Base-by-base conservation (phyloP, 1,284 basidiomycete species). In the Microbotryum violaceum region DNA sequence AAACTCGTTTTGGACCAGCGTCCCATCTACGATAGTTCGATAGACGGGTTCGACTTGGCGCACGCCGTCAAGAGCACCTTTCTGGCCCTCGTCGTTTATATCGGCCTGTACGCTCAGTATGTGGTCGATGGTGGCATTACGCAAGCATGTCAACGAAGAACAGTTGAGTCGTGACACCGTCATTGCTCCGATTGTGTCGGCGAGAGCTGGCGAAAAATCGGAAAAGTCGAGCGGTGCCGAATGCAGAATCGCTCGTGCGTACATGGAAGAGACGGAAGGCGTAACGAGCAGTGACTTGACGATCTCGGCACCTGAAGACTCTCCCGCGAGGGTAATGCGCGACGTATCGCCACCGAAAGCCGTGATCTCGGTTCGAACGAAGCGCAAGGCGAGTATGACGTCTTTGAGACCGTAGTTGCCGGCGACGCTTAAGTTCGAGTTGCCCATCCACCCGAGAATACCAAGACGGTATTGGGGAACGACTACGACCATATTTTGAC, bases 191-290 rank as follows among this genome's bases (percentile, higher is more conserved):
- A 91, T 74, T 0, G 75, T 76, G 44, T 77, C 70, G 49, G 87
- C 86, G 7, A 82, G 82, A 4, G 73, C 68, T 0, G 78, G 67
- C 4, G 82, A 77, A 3, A 87, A 78, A 73, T 91, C 86, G 8
- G 86, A 86, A 68, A 83, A 90, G 72, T 85, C 88, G 82, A 91
- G 87, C 0, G 90, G 86, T 70, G 91, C 88, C 4, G 88, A 90
- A 59, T 92, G 88, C 10, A 92, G 73, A 62, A 90, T 88, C 0
- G 85, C 87, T 46, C 81, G 65, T 4, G 65, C 37, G 63, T 76
- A 77, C 21, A 75, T 71, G 0, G 64, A 55, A 4, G 61, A 42
- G 4, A 73, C 73, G 2, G 65, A 56, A 9, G 73, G 70, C 4
- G 68, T 63, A 9, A 70, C 64, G 25, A 75, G 75, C 61, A 75